These are phyloP conservation scores for Zasmidium cellare DNA, from an alignment of 2,329 filamentous ascomycete species.

Conservation along the genomic window DNA sequence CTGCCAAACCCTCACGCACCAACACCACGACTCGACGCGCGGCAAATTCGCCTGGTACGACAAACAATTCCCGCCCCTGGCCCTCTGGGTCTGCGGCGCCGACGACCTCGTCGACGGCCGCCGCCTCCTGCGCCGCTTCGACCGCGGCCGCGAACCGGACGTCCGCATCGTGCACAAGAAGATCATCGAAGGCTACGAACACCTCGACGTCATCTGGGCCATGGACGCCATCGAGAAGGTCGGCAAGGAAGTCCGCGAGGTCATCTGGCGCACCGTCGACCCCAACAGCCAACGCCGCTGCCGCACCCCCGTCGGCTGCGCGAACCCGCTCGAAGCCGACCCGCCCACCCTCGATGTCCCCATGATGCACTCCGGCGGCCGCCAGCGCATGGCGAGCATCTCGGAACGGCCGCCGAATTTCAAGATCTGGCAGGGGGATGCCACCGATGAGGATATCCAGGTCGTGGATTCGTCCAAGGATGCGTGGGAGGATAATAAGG, in stretches of 20 bases:
- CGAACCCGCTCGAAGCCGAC: conserved; percentile 37
- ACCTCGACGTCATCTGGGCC: conserved; percentile 93
- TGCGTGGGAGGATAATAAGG: conserved; percentile 6
- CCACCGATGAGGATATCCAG: background rate
- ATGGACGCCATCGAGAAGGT: conserved; percentile 84
- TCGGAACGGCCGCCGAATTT: conserved; percentile 16
- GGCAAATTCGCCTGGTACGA: conserved; percentile 74
- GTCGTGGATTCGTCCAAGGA: conserved; percentile 13
- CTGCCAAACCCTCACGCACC: conserved; percentile 30
- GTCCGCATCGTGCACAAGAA: conserved; percentile 79
- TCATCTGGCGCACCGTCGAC: conserved; percentile 76
- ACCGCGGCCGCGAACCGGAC: conserved; percentile 75
- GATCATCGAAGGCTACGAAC: conserved; percentile 84
- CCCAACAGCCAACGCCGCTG: conserved; percentile 59
- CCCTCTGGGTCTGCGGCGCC: conserved; percentile 81
- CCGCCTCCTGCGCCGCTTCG: conserved; percentile 71
- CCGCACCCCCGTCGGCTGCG: conserved; percentile 65
- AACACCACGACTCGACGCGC: conserved; percentile 32
- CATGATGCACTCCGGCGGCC: conserved; percentile 28
- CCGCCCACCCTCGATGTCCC: conserved; percentile 24
- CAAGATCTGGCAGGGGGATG: background rate
- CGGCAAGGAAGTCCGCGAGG: conserved; percentile 74
- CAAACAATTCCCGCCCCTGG: conserved; percentile 74
- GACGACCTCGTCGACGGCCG: conserved; percentile 84
- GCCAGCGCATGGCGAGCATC: conserved; percentile 32